These are phyloP conservation scores for Pythium sp. DNA, from an alignment of 352 stramenopile species.

Conservation along the genomic window DNA sequence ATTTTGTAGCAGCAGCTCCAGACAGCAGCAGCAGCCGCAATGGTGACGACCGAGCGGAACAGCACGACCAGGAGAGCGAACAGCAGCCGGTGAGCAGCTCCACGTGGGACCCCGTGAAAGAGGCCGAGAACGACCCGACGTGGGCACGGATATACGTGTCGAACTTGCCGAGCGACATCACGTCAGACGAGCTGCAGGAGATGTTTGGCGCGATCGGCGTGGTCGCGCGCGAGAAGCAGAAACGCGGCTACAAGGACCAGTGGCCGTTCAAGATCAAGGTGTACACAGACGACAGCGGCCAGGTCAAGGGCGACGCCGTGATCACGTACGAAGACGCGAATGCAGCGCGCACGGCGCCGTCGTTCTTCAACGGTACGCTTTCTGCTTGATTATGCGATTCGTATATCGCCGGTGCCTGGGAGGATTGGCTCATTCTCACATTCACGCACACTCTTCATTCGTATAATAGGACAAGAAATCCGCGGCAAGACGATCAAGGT, in stretches of 20 bases:
- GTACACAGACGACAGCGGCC: conserved; percentile 71
- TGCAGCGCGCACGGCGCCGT: conserved; percentile 69
- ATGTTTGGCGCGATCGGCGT: conserved; percentile 84
- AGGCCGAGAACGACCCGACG: conserved; percentile 74
- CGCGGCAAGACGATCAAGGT: conserved; percentile 85
- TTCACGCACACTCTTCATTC: not conserved
- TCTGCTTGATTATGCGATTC: not conserved
- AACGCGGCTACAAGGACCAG: conserved; percentile 86
- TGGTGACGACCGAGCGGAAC: conserved; percentile 4
- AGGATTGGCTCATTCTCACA: too few species aligned
- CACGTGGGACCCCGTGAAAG: conserved; percentile 70
- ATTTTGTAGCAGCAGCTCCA: not conserved
- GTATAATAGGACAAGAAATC: conserved; percentile 53
- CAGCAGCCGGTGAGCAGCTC: conserved; percentile 30
- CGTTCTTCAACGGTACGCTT: conserved; percentile 77
- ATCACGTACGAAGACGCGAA: conserved; percentile 87
- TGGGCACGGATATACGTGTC: conserved; percentile 89
- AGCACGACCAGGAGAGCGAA: conserved; percentile 22
- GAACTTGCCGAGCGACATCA: conserved; percentile 73
- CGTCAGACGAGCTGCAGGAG: conserved; percentile 77
- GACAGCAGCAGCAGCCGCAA: conserved; percentile 10
- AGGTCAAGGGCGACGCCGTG: conserved; percentile 80
- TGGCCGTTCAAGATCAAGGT: conserved; percentile 91
- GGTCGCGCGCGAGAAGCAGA: conserved; percentile 83
- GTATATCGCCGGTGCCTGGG: not conserved